These are phyloP conservation scores for Amaranthus palmeri DNA, from an alignment of 148 eudicot genomes.

Conservation along the genomic window DNA sequence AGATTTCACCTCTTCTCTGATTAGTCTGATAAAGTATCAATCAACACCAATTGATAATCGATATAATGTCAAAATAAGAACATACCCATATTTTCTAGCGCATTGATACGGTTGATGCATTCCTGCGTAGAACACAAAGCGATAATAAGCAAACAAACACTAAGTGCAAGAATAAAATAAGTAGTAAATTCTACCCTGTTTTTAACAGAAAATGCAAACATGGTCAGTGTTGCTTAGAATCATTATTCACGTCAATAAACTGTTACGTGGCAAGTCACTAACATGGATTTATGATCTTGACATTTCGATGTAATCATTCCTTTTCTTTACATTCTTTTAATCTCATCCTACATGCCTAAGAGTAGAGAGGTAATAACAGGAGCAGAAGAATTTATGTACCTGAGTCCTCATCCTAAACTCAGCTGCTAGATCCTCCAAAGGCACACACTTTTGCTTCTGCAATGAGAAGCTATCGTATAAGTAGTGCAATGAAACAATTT, in stretches of 20 bases:
- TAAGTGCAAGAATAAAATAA: not conserved
- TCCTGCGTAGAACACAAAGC: conserved; percentile 46
- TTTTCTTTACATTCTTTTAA: not conserved
- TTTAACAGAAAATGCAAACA: not conserved
- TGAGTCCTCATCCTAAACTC: conserved; percentile 94
- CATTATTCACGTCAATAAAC: not conserved
- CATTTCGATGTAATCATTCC: not conserved
- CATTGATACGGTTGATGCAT: conserved; percentile 80
- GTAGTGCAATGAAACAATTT: not conserved
- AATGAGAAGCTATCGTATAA: conserved; percentile 10
- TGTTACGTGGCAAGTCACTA: not conserved
- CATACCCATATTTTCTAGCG: conserved; percentile 84
- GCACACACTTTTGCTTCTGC: conserved; percentile 94
- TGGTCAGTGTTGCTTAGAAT: not conserved
- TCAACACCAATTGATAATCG: conserved; percentile 2
- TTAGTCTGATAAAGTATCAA: not conserved
- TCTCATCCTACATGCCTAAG: not conserved
- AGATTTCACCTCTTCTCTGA: not conserved
- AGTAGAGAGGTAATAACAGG: not conserved
- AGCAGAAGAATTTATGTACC: conserved; percentile 31
- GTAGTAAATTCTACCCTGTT: not conserved
- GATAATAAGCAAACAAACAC: conserved; percentile 2
- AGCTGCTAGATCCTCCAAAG: conserved; percentile 95
- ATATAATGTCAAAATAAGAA: not conserved
- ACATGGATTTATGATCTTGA: not conserved